Base-by-base conservation (phyloP, 2,329 filamentous ascomycete genomes). In the Ambrosiella cleistominuta region DNA sequence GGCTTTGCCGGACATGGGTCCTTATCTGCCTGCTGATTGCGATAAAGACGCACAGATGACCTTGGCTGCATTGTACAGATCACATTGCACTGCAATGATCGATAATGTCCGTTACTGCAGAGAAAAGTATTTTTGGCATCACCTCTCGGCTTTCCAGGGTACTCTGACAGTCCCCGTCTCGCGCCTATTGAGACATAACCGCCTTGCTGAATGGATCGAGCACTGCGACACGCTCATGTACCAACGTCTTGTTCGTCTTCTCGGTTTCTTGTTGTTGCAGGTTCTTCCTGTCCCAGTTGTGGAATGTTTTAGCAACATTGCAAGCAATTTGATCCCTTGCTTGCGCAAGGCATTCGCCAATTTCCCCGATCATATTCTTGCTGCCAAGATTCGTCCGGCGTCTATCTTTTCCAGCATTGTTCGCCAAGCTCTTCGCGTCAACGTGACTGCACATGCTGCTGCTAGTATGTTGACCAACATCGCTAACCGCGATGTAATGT, bases 61-160 rank as follows among this genome's bases (percentile, higher is more conserved):
- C 3, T 74, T 98, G 19, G 81, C 82, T 42, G 90, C 91, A 3
- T 76, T 97, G 27, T 98, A 98, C 67, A 82, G 89, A 54, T 93
- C 91, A 2, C 91, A 97, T 67, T 95, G 90, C 68, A 96, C 93
- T 12, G 96, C 90, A 0, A 78, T 98, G 4, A 86, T 98, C 38
- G 93, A 98, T 70, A 91, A 88, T 64, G 89, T 98, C 62, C 86
- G 93, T 37, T 97, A 88, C 69, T 96, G 91, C 75, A 94, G 93
- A 67, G 88, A 96, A 69, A 95, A 95, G 71, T 91, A 89, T 6
- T 95, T 98, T 68, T 95, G 95, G 68, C 88, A 94, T 63, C 79
- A 96, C 13, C 95, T 94, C 68, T 90, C 86, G 5, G 93, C 91
- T 0, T 97, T 98, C 68, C 88, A 95, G 66, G 93, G 93, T 58